Conservation (phyloP, 2,329 filamentous ascomycete species). For the Exophiala alcalophila region DNA sequence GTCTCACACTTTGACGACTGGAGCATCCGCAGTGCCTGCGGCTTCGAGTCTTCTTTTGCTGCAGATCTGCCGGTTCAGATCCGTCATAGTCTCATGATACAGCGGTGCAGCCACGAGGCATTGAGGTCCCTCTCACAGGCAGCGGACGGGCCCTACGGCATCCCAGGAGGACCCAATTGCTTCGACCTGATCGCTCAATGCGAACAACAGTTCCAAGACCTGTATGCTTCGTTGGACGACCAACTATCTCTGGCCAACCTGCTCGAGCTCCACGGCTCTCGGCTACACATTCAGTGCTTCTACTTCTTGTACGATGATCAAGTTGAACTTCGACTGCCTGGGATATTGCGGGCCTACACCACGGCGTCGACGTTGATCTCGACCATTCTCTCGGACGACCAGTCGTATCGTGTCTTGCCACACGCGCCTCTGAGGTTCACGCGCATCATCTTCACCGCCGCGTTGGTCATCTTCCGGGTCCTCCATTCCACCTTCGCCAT, state of each 20-base stretch:
- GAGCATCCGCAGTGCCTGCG: slow-evolving; percentile 4
- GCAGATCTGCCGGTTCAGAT: slow-evolving; percentile 2
- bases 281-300: slow-evolving; percentile 2
- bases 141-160: slow-evolving; percentile 3
- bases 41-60: neutral
- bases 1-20: slow-evolving; percentile 5
- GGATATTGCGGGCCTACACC: slow-evolving; percentile 2
- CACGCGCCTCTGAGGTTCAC: slow-evolving; percentile 2
- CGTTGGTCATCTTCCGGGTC: slow-evolving; percentile 7
- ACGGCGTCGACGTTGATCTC: slow-evolving; percentile 1
- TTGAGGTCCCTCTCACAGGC: neutral
- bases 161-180: neutral
- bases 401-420: neutral
- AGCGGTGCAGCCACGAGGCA: slow-evolving; percentile 2
- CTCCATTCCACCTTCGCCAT: slow-evolving; percentile 2
- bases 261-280: slow-evolving; percentile 3
- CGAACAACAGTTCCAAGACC: slow-evolving; percentile 1
- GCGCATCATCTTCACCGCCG: slow-evolving; percentile 1
- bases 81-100: slow-evolving; percentile 8
- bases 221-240: neutral
- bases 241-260: slow-evolving; percentile 2
- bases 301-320: slow-evolving; percentile 2
- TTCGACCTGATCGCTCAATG: slow-evolving; percentile 1
- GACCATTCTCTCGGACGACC: slow-evolving; percentile 1
- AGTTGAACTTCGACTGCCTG: neutral